Evolutionary conservation across 176 grass and related monocot genomes (phyloP), one percentile per base, ranked within the genome.

Genomic region (Pharus latifolius): DNA sequence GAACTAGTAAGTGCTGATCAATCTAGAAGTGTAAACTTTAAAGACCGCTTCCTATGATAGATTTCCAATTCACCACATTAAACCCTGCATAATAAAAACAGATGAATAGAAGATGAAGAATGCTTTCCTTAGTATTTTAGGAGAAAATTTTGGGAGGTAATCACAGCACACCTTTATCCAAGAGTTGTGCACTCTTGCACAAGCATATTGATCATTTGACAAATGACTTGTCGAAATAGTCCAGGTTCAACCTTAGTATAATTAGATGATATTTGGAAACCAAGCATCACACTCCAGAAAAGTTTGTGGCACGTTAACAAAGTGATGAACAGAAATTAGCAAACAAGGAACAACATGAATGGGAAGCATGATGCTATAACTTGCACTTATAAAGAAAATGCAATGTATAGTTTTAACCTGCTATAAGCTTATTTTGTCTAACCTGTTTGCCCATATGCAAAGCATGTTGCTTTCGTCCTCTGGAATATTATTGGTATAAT

Each of bases 371-470:
- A 56, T 40, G n/a, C n/a, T n/a, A n/a, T 43, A 38, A 53, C 0
- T 56, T 49, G 38, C 55, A 12, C 18, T 22, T 50, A 16, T 46
- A 57, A 19, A 86, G 61, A 20, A 49, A 49, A 56, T 60, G 24
- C 46, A 63, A 67, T 51, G 43, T 45, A 29, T 63, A 58, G 51
- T 41, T 52, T 37, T 42, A 55, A 30, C 42, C 82, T 70, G 26
- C 2, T 35, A 23, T 30, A 74, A 40, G 55, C 18, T 15, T 84
- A 32, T 35, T 30, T 10, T 73, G 37, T 13, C 70, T 52, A 76
- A 92, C 92, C 94, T 98, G 94, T 98, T 92, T 98, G 94, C 4
- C 94, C 94, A 83, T 98, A 98, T 28, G 94, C 94, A 88, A 98
- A 93, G 32, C 94, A 98, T 62, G 94, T 93, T 56, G 94, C 94